phyloP scores from a whole-genome alignment of 2,329 filamentous ascomycete genomes.

The Aspergillus versicolor region DNA sequence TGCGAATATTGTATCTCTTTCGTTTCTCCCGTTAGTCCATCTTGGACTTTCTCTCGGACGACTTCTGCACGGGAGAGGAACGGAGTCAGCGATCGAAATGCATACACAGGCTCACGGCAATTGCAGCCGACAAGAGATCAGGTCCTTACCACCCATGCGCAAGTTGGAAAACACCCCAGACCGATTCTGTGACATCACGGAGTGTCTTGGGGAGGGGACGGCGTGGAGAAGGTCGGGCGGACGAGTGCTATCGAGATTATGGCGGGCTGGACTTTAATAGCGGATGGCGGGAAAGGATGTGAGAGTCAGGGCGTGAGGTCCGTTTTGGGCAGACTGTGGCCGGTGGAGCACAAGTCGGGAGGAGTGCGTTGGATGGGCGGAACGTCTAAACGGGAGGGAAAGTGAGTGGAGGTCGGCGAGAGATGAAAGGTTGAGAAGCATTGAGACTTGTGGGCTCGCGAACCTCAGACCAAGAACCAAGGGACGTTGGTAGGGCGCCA shows the following conservation, averaged over 20 bases:
- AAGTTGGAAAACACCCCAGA: conserved; percentile 83
- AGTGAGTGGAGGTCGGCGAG: conserved; percentile 30
- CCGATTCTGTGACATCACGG: conserved; percentile 82
- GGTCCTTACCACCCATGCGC: conserved; percentile 90
- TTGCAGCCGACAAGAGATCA: conserved; percentile 17
- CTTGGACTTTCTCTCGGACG: conserved; percentile 97
- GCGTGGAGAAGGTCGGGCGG: conserved; percentile 14
- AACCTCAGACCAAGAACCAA: conserved; percentile 28
- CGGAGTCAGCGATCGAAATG: conserved; percentile 15
- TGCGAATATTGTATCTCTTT: conserved; percentile 97
- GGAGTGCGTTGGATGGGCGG: conserved; percentile 35
- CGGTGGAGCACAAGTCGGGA: conserved; percentile 33
- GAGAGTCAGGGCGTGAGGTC: conserved; percentile 45
- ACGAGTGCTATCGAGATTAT: conserved; percentile 40
- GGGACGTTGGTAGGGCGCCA: conserved; percentile 27
- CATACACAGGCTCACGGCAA: conserved; percentile 16
- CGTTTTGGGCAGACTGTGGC: conserved; percentile 53
- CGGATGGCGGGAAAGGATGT: conserved; percentile 42
- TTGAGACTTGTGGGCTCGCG: conserved; percentile 21
- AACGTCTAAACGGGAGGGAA: conserved; percentile 34
- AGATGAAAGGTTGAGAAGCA: conserved; percentile 35
- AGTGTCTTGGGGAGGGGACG: conserved; percentile 24
- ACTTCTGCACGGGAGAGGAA: conserved; percentile 64
- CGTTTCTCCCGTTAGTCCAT: conserved; percentile 94
- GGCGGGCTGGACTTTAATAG: conserved; percentile 47